phyloP scores from a whole-genome alignment of 352 stramenopile genomes.

The Phytophthora pinifolia region DNA sequence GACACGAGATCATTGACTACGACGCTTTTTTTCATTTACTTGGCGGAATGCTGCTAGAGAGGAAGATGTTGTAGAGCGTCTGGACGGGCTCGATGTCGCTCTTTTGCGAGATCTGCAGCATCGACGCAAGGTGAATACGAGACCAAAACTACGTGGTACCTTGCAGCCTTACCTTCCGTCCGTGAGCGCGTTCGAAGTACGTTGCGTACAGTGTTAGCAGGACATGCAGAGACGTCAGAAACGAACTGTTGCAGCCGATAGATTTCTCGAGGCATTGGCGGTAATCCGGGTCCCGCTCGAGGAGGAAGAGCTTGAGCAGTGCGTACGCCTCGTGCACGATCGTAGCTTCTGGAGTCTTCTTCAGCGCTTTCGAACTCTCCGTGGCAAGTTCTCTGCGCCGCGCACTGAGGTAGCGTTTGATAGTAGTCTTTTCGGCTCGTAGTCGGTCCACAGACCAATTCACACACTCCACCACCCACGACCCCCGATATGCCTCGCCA shows the following conservation, averaged over 20 bases:
- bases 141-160: background rate
- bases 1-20: background rate
- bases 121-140: constrained; percentile 17
- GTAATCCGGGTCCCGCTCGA: constrained; percentile 30
- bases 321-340: constrained; percentile 43
- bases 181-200: constrained; percentile 49
- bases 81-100: constrained; percentile 34
- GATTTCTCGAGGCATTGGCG: constrained; percentile 12
- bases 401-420: constrained; percentile 35
- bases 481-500: constrained; percentile 7
- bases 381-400: constrained; percentile 2
- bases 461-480: constrained; percentile 33
- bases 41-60: constrained; percentile 7
- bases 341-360: constrained; percentile 4
- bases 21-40: constrained; percentile 4
- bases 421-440: constrained; percentile 29
- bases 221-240: constrained; percentile 38
- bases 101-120: constrained; percentile 33
- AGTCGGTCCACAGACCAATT: constrained; percentile 38
- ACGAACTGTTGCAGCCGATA: constrained; percentile 10
- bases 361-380: background rate
- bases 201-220: constrained; percentile 54
- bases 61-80: constrained; percentile 42
- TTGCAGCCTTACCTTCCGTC: constrained; percentile 34
- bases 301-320: constrained; percentile 60